phyloP scores from a whole-genome alignment of 2,329 filamentous ascomycete genomes.

The Tolypocladium ovalisporum region DNA sequence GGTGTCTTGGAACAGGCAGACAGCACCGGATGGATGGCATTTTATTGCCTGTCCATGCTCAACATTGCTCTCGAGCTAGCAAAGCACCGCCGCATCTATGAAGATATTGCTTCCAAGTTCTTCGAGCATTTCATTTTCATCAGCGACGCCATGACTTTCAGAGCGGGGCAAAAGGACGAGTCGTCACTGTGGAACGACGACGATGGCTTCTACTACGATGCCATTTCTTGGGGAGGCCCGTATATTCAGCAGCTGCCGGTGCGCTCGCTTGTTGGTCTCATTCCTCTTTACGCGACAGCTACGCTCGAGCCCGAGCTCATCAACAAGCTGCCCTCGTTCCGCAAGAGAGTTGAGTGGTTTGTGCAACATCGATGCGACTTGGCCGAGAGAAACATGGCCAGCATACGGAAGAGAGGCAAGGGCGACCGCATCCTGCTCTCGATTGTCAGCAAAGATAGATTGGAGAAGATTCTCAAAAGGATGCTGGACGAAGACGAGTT shows the following conservation, averaged over 20 bases:
- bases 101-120: conserved; percentile 96
- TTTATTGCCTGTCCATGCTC: conserved; percentile 92
- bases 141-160: conserved; percentile 92
- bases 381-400: conserved; percentile 88
- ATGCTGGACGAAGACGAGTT: conserved; percentile 96
- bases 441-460: conserved; percentile 84
- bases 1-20: conserved; percentile 93
- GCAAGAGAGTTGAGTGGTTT: conserved; percentile 90
- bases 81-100: conserved; percentile 89
- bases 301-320: conserved; percentile 91
- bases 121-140: conserved; percentile 98
- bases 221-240: conserved; percentile 89
- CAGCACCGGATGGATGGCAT: conserved; percentile 98
- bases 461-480: conserved; percentile 76
- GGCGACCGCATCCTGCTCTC: conserved; percentile 79
- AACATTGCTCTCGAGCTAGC: conserved; percentile 93
- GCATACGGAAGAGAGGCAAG: conserved; percentile 82
- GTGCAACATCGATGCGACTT: conserved; percentile 78
- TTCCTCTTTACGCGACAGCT: conserved; percentile 83
- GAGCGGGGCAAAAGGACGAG: conserved; percentile 56
- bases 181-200: conserved; percentile 92
- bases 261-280: conserved; percentile 82
- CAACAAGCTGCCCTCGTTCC: conserved; percentile 85
- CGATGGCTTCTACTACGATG: conserved; percentile 97
- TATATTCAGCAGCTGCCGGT: conserved; percentile 90